Conservation (phyloP, 176 grass and related monocot genomes). For the Puya raimondii region DNA sequence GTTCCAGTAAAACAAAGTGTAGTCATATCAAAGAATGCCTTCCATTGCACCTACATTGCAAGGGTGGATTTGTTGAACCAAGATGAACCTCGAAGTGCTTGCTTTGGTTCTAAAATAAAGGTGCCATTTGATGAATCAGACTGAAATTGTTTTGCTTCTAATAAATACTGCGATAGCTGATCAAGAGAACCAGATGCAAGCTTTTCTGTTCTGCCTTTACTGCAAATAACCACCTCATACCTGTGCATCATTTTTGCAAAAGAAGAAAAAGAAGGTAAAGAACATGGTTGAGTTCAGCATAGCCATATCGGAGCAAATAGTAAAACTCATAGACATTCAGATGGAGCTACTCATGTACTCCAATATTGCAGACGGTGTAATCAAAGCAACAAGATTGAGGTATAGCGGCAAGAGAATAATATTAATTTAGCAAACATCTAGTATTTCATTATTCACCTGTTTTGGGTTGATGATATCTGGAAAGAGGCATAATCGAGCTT, state of each 20-base stretch:
- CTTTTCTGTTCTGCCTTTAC: conserved; percentile 48
- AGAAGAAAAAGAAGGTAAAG: not conserved
- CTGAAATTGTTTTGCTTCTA: conserved; percentile 53
- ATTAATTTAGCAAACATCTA: not conserved
- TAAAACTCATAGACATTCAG: not conserved
- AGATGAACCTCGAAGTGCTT: conserved; percentile 33
- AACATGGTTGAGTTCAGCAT: not conserved
- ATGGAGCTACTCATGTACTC: not conserved
- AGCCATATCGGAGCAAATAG: not conserved
- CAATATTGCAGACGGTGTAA: not conserved
- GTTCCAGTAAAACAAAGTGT: not conserved
- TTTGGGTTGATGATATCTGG: conserved; percentile 37
- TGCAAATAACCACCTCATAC: conserved; percentile 63
- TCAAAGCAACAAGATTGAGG: not conserved
- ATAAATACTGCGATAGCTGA: conserved; percentile 53
- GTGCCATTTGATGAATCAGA: conserved; percentile 37
- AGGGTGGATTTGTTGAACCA: conserved; percentile 90
- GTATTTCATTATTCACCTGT: conserved; percentile 40
- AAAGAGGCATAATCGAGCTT: conserved; percentile 70
- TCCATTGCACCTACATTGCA: conserved; percentile 33
- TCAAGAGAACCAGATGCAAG: conserved; percentile 68
- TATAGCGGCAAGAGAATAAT: not conserved
- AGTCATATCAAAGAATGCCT: conserved; percentile 12
- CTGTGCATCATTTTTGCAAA: conserved; percentile 22
- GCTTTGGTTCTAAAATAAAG: conserved; percentile 52